A percentile compares a stretch with the other conserved stretches of the same genome.
Conservation (phyloP, 345 rosid species). For the Populus euphratica region DNA sequence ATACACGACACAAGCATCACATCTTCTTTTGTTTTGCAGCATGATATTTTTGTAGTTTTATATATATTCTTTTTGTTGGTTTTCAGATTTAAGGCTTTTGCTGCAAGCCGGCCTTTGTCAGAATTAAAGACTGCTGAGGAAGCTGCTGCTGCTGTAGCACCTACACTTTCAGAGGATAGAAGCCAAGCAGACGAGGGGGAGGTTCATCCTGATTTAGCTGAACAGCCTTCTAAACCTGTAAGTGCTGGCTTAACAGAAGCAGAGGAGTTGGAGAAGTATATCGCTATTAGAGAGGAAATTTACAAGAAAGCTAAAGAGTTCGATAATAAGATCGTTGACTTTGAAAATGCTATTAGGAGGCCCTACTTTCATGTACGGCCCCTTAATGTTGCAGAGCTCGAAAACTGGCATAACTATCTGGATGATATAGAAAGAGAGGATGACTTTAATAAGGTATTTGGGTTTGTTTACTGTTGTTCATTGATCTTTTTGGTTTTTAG, state of each 20-base stretch:
- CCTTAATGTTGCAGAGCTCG: constrained; percentile 81
- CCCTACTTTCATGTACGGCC: constrained; percentile 97
- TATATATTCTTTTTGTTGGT: not conserved
- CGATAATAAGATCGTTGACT: constrained; percentile 82
- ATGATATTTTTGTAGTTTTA: not conserved
- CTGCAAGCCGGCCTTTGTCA: constrained; percentile 69
- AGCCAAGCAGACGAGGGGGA: constrained; percentile 52
- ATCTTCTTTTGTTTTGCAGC: too few species aligned
- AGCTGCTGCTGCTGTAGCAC: constrained; percentile 36
- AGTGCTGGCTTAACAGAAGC: constrained; percentile 75
- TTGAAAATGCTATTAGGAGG: constrained; percentile 92
- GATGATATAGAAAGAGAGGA: constrained; percentile 76
- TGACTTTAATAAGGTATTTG: constrained; percentile 85
- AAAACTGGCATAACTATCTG: constrained; percentile 93
- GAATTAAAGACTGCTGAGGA: constrained; percentile 79
- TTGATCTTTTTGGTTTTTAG: constrained; percentile 46
- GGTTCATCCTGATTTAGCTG: constrained; percentile 49
- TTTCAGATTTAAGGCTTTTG: constrained; percentile 78
- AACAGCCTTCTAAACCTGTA: constrained; percentile 55
- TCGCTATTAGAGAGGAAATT: constrained; percentile 77
- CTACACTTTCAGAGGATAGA: constrained; percentile 39
- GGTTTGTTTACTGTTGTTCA: constrained; percentile 32
- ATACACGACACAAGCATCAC: not conserved
- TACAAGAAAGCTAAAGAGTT: constrained; percentile 94
- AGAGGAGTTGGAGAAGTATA: constrained; percentile 90